Evolutionary conservation across 768 basidiomycete species (phyloP), one percentile per base, ranked within the genome.

Genomic region (Boletus rufocinnamomeus): DNA sequence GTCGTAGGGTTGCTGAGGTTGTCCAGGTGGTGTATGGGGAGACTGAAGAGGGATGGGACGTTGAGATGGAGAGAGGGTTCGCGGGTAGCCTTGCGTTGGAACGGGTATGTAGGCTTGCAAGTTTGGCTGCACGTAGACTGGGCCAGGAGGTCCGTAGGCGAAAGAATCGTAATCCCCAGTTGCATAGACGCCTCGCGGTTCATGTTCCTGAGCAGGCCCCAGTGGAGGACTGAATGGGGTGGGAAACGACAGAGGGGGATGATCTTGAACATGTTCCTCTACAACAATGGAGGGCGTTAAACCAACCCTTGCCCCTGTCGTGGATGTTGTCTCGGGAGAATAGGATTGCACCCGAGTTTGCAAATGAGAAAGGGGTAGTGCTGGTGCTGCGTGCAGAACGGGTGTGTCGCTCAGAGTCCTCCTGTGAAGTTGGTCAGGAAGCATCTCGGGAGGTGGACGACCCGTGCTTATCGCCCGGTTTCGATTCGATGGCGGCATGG

Each of bases 281-380:
- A 74, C 52, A 21, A 63, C 8, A 19, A 72, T 56, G 38, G 70
- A 57, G 0, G 72, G 70, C 6, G 48, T 28, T 40, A 40, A 48
- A 25, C 54, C 47, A 35, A 47, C 34, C 38, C 51, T 46, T 19
- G 21, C 2, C 16, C 56, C 41, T 32, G 34, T 21, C 46, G 16
- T 37, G 28, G 49, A 41, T 13, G 53, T 27, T 27, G 27, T 21
- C n/a, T 49, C 59, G 2, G 56, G 27, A 52, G 64, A 17, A 44
- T 56, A 52, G 3, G 52, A 43, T 25, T 60, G 67, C 17, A 38
- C 30, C 11, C 44, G 53, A 23, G 45, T 52, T 43, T 63, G 62
- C n/a, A 52, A 17, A 10, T 34, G 60, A 45, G 63, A 32, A n/a
- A 60, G 35, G 10, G 59, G 50, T 25, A 45, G 43, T 11, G 50